Evolutionary conservation across 441 rosid genomes (phyloP), one percentile per base, ranked within the genome.

Genomic region (Kokia cookei): DNA sequence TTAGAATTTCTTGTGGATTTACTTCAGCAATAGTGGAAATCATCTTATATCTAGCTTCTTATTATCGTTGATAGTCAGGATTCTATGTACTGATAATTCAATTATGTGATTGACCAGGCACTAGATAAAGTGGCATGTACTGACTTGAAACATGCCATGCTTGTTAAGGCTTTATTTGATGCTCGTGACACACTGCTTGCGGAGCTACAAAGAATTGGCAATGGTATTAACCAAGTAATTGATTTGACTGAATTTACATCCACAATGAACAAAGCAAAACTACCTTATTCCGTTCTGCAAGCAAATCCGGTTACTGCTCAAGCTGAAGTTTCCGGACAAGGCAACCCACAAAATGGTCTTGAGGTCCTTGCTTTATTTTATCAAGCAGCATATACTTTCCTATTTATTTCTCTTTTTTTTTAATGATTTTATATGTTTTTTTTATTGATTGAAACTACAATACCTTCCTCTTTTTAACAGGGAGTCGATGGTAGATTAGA

Each of bases 181-280:
- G 84, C 94, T 65, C 91, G 90, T 13, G 88, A 86, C 73, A 74
- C 80, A 73, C 80, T 96, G 76, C 81, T 91, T 24, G 88, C 83
- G 76, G 93, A 92, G 79, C 82, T 96, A 78, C 83, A 84, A 78
- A 90, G 80, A 77, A 85, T 96, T 73, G 78, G 98, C 88, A 78
- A 80, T 76, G 91, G 88, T 47, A 82, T 91, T 81, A 85, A 77
- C 69, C 77, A 74, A 75, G 74, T 73, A 27, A 68, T 95, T 50
- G 89, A 88, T 76, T 82, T 92, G 70, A 80, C 90, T 54, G 92
- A 86, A 47, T 82, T 88, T 77, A 72, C 64, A 54, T 83, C 91
- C 65, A 76, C 81, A 75, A 79, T 86, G 85, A 80, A 87, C 76
- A 86, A 82, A 69, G 64, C 77, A 72, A 83, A 71, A 69, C 77